Conservation (phyloP, 192 early-diverging fungal species). For the Paraglomus brasilianum region DNA sequence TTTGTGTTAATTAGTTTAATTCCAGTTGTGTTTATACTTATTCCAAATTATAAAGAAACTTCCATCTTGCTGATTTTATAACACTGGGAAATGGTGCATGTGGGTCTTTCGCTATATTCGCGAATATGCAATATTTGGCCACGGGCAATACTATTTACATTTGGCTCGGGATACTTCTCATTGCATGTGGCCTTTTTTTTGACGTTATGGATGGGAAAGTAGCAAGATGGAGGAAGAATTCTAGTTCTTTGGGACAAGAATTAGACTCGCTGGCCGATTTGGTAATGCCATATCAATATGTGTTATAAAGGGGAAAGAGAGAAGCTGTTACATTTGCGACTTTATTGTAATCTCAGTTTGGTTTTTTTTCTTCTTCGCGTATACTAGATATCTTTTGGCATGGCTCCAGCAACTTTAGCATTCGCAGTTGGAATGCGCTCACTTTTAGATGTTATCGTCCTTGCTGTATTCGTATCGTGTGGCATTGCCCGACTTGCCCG, state of each 20-base stretch:
- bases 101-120: constrained; percentile 69
- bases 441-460: constrained; percentile 69
- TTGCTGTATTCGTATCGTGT: constrained; percentile 85
- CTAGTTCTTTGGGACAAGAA: constrained; percentile 82
- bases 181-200: constrained; percentile 67
- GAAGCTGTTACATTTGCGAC: background rate
- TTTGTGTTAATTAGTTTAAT: no score
- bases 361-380: background rate
- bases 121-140: constrained; percentile 69
- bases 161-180: constrained; percentile 61
- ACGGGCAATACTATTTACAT: constrained; percentile 62
- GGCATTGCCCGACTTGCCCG: constrained; percentile 83
- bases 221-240: constrained; percentile 75
- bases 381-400: constrained; percentile 64
- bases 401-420: constrained; percentile 80
- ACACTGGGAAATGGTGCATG: constrained; percentile 85
- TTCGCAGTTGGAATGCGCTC: constrained; percentile 86
- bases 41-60: constrained; percentile 48
- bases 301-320: background rate
- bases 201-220: constrained; percentile 79
- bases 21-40: background rate
- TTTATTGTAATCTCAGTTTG: background rate
- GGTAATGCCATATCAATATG: constrained; percentile 41
- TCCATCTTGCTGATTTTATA: constrained; percentile 82
- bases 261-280: constrained; percentile 88